Percentiles rank a stretch among this genome's conserved stretches.
Conservation (phyloP, 305 asterid species). For the Ilex paraguariensis region DNA sequence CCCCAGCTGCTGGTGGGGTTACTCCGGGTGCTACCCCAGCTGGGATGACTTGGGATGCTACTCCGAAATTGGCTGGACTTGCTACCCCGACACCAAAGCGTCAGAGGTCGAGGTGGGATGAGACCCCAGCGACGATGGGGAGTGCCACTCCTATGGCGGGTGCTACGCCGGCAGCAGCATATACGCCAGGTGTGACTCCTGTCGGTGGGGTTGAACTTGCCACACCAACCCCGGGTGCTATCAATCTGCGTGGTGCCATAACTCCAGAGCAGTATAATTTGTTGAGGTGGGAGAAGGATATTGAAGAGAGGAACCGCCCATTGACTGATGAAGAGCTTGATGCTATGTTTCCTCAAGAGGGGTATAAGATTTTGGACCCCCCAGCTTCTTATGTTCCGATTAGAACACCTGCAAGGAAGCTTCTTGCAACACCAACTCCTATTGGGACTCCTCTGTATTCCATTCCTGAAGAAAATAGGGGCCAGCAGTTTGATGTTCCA, state of each 20-base stretch:
- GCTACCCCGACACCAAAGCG: constrained; percentile 95
- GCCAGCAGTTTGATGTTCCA: constrained; percentile 91
- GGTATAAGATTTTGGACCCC: constrained; percentile 85
- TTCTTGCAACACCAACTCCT: constrained; percentile 96
- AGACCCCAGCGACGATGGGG: constrained; percentile 95
- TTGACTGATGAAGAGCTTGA: constrained; percentile 92
- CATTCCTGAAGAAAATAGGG: constrained; percentile 89
- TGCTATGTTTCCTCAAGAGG: constrained; percentile 82
- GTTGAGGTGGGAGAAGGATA: constrained; percentile 92
- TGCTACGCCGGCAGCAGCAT: constrained; percentile 84
- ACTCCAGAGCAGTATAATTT: constrained; percentile 95
- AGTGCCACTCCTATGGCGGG: constrained; percentile 81
- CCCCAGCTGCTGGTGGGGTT: constrained; percentile 82
- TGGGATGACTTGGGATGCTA: constrained; percentile 98
- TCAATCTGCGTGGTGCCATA: constrained; percentile 64
- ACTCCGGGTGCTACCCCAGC: constrained; percentile 95
- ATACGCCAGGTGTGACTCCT: constrained; percentile 92
- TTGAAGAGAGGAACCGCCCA: constrained; percentile 86
- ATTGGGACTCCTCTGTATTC: constrained; percentile 73
- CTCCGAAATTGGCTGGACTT: constrained; percentile 76
- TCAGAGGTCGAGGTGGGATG: constrained; percentile 99
- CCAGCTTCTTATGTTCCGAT: constrained; percentile 90
- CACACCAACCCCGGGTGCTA: constrained; percentile 87
- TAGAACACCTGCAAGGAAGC: constrained; percentile 93
- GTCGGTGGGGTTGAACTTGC: constrained; percentile 79